phyloP scores from a whole-genome alignment of 805 yeast genomes.

The Starmerella vitae region DNA sequence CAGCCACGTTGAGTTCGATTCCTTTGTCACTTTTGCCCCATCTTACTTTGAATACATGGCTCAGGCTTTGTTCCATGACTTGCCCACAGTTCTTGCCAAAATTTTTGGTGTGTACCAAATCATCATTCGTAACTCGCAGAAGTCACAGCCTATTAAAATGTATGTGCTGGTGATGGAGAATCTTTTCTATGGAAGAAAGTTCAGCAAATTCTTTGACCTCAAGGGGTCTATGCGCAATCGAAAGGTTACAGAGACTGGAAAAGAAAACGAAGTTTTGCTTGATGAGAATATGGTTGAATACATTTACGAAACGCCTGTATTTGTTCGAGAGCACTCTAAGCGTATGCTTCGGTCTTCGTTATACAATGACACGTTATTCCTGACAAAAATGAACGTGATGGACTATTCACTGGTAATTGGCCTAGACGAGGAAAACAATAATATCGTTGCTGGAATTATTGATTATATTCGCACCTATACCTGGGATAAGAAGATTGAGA shows the following conservation, averaged over 20 bases:
- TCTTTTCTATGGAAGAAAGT: constrained; percentile 68
- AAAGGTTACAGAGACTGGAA: constrained; percentile 92
- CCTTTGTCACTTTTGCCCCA: constrained; percentile 91
- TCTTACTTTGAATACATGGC: constrained; percentile 92
- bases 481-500: constrained; percentile 96
- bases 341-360: constrained; percentile 71
- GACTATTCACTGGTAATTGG: constrained; percentile 94
- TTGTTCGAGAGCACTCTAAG: constrained; percentile 84
- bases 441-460: constrained; percentile 83
- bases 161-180: constrained; percentile 94
- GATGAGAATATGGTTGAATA: constrained; percentile 98
- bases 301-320: constrained; percentile 89
- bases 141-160: constrained; percentile 58
- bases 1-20: constrained; percentile 76
- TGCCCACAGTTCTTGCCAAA: constrained; percentile 89
- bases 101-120: constrained; percentile 93
- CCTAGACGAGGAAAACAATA: constrained; percentile 47
- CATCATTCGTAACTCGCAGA: constrained; percentile 65
- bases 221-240: constrained; percentile 97
- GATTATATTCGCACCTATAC: constrained; percentile 91
- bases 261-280: constrained; percentile 79
- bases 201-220: constrained; percentile 79
- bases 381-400: constrained; percentile 97
- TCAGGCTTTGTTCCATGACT: constrained; percentile 84
- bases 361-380: constrained; percentile 87